Evolutionary conservation across 257 asterid genomes (phyloP).

Genomic region (Knoxia roxburghii): DNA sequence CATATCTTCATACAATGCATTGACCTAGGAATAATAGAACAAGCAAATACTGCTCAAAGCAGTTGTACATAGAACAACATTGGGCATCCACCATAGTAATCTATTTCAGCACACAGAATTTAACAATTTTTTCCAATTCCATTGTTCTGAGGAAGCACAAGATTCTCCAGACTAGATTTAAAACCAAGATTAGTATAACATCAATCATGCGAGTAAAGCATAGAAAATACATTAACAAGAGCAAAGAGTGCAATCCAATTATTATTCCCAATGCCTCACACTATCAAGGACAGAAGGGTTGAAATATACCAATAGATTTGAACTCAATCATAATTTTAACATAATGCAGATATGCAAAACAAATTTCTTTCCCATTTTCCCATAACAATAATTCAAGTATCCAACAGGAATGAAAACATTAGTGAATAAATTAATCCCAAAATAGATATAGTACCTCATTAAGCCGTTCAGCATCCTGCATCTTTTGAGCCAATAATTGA

Average conservation of each 20-base stretch:
- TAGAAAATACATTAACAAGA: not conserved
- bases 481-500: conserved; percentile 87
- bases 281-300: not conserved
- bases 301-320: not conserved
- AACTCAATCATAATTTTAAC: not conserved
- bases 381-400: not conserved
- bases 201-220: not conserved
- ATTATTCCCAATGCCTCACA: not conserved
- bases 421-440: not conserved
- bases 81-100: not conserved
- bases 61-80: not conserved
- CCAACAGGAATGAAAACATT: not conserved
- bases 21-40: conserved; percentile 43
- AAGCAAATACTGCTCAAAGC: no score
- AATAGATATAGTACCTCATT: conserved; percentile 55
- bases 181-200: not conserved
- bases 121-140: not conserved
- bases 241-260: not conserved
- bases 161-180: not conserved
- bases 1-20: conserved; percentile 70
- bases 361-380: not conserved
- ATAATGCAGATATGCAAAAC: not conserved
- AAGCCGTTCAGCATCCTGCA: conserved; percentile 90
- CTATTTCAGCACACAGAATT: not conserved
- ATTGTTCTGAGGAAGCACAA: not conserved